Base-by-base conservation (phyloP, 495 filamentous ascomycete species). In the Penicillium tannophilum region DNA sequence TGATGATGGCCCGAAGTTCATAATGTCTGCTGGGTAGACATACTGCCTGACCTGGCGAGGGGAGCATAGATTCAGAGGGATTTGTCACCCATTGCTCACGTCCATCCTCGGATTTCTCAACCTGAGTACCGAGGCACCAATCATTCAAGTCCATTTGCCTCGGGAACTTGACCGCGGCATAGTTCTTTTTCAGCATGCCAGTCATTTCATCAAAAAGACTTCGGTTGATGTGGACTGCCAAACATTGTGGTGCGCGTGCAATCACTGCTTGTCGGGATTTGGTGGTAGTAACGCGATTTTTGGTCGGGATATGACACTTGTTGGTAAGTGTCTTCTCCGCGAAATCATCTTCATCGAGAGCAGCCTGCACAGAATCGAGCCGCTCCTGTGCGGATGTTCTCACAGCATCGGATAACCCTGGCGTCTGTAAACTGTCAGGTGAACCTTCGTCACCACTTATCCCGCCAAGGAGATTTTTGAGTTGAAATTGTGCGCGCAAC, bases 261-360 rank as follows among this genome's bases (percentile, higher is more conserved):
- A 99, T 84, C 20, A 91, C 90, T 7, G 87, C 85, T 69, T 99
- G 95, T 33, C 91, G 84, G 10, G 94, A 92, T 65, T 99, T 99
- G 2, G 87, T 93, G 4, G 86, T 84, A 1, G 79, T 79, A 4
- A 90, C 82, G 49, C 85, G 77, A 60, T 82, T 84, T 64, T 88
- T 88, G n/a, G 83, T 73, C 0, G 83, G 75, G 28, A 96, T 88
- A 50, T 88, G 82, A 67, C 91, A 95, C 58, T 86, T 88, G 20
- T 90, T 82, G 12, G 77, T 78, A 1, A 94, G 63, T 1, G 88
- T 90, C 31, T 84, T 84, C 35, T 97, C 93, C 7, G 88, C 81
- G 54, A 93, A 95, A 64, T 92, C 84, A 31, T 94, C 87, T 4
- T 90, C 84, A 45, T 91, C 85, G 1, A 98, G 71, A 1, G 91